phyloP scores from a whole-genome alignment of 495 filamentous ascomycete species.

The Aspergillus leporis region DNA sequence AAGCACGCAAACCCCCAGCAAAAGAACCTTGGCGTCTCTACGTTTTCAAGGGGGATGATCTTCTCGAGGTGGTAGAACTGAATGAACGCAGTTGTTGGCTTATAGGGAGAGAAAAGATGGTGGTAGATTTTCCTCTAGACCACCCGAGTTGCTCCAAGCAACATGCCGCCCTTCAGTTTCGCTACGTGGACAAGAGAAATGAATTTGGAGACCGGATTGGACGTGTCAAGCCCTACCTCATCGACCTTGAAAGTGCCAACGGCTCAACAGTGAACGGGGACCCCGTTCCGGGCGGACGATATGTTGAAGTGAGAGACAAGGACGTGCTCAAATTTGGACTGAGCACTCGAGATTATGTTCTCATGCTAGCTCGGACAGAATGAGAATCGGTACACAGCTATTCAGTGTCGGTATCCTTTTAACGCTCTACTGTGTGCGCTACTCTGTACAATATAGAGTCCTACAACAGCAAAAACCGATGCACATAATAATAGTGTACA shows the following conservation, averaged over 20 bases:
- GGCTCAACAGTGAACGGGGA: constrained; percentile 83
- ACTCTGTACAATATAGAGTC: background rate
- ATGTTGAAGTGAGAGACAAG: constrained; percentile 82
- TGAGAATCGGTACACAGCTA: background rate
- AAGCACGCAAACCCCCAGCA: constrained; percentile 82
- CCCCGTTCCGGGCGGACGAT: constrained; percentile 69
- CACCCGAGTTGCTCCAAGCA: constrained; percentile 93
- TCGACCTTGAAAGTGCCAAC: constrained; percentile 93
- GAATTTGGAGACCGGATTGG: constrained; percentile 83
- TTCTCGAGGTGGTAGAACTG: constrained; percentile 79
- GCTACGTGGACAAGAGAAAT: constrained; percentile 76
- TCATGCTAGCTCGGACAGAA: constrained; percentile 62
- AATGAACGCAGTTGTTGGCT: constrained; percentile 83
- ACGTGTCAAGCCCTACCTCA: constrained; percentile 83
- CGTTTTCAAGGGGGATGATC: constrained; percentile 82
- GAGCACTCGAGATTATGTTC: constrained; percentile 83
- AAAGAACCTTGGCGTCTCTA: constrained; percentile 86
- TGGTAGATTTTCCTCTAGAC: constrained; percentile 82
- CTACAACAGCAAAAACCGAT: background rate
- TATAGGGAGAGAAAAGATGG: constrained; percentile 72
- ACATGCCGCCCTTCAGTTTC: constrained; percentile 93
- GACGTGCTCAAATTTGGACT: constrained; percentile 87
- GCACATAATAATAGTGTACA: background rate
- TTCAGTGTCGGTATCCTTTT: no score
- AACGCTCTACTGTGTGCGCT: background rate